Conservation (phyloP, 768 basidiomycete species). For the Trametes punicea region DNA sequence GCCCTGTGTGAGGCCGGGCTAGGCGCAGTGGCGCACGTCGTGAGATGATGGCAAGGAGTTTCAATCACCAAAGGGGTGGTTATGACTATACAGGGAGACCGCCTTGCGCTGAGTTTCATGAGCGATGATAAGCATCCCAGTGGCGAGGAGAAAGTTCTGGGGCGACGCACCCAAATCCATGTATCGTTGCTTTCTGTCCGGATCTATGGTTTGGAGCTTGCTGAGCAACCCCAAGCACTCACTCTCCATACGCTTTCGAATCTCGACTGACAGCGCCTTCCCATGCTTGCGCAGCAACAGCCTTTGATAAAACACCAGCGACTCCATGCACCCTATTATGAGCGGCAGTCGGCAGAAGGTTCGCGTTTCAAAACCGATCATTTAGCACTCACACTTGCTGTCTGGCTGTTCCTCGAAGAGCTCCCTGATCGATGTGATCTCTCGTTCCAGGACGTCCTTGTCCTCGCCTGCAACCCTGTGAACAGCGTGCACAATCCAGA, state of each 20-base stretch:
- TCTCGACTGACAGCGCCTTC: slow-evolving; percentile 32
- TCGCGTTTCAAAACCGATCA: neutral
- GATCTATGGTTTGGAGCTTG: slow-evolving; percentile 64
- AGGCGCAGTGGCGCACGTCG: no score
- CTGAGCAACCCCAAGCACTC: slow-evolving; percentile 51
- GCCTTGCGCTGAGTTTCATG: no score
- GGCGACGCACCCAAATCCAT: slow-evolving; percentile 51
- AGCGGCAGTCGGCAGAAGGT: neutral
- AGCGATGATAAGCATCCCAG: no score
- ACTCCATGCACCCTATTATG: slow-evolving; percentile 96
- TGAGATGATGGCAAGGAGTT: no score
- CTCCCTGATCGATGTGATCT: slow-evolving; percentile 78
- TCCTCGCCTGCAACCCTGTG: slow-evolving; percentile 49
- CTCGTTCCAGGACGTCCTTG: slow-evolving; percentile 56
- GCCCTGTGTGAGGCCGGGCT: no score
- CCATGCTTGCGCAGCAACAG: slow-evolving; percentile 55
- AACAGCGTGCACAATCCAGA: neutral
- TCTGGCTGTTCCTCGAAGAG: slow-evolving; percentile 87
- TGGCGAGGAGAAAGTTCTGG: no score
- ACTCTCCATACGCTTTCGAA: slow-evolving; percentile 29
- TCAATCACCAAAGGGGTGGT: no score
- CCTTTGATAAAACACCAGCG: slow-evolving; percentile 78
- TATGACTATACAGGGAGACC: no score
- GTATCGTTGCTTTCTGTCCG: slow-evolving; percentile 64
- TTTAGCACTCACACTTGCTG: slow-evolving; percentile 77